A percentile compares a stretch with the other conserved stretches of the same genome.
Evolutionary conservation across 2,329 filamentous ascomycete species (phyloP).

Genomic region (Seiridium unicorne): DNA sequence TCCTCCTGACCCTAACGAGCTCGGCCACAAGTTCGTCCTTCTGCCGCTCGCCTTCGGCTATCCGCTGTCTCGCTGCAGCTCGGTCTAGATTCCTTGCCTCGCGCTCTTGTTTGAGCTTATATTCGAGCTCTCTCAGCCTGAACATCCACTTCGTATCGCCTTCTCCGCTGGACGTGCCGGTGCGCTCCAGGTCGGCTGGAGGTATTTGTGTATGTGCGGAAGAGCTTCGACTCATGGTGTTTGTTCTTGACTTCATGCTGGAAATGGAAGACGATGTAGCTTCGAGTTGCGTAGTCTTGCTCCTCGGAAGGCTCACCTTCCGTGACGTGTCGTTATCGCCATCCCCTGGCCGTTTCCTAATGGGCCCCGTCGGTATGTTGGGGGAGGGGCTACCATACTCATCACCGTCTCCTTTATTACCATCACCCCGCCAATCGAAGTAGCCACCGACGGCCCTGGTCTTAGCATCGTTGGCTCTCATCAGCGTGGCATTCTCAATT

Average conservation of each 20-base stretch:
- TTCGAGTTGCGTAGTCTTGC: constrained; percentile 36
- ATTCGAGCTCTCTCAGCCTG: constrained; percentile 81
- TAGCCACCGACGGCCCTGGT: constrained; percentile 32
- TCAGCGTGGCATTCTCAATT: constrained; percentile 68
- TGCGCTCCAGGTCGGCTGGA: not conserved
- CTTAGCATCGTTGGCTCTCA: constrained; percentile 59
- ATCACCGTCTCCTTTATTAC: constrained; percentile 33
- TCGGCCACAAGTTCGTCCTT: constrained; percentile 29
- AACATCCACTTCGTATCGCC: constrained; percentile 80
- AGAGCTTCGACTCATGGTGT: constrained; percentile 23
- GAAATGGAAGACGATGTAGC: constrained; percentile 20
- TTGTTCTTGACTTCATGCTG: constrained; percentile 18
- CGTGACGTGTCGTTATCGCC: not conserved
- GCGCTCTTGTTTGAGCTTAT: constrained; percentile 83
- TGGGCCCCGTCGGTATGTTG: constrained; percentile 51
- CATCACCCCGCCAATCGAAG: constrained; percentile 34
- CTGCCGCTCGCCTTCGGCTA: constrained; percentile 30
- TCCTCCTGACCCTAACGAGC: constrained; percentile 24
- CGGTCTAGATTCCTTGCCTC: constrained; percentile 85
- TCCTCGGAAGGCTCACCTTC: constrained; percentile 27
- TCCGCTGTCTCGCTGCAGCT: constrained; percentile 73
- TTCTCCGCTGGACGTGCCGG: constrained; percentile 3
- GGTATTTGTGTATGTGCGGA: constrained; percentile 14
- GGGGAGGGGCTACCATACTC: constrained; percentile 50
- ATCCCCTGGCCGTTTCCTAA: constrained; percentile 10